Evolutionary conservation across 2,329 filamentous ascomycete genomes (phyloP).

Genomic region (Exutisphaerella laricina): DNA sequence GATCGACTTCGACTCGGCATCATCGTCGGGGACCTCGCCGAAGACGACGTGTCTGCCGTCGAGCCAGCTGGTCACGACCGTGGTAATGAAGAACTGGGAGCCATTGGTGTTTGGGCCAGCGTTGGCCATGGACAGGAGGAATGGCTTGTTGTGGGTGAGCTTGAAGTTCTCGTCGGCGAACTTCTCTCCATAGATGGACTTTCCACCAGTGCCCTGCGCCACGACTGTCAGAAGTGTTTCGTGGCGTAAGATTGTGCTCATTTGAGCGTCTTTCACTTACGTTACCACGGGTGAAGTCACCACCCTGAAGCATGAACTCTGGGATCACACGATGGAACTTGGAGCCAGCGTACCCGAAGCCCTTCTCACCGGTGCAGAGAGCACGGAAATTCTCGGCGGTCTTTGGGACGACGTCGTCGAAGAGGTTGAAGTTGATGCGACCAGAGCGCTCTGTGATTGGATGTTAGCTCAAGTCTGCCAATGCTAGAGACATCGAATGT

Average conservation of each 20-base stretch:
- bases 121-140: conserved; percentile 97
- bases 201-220: conserved; percentile 80
- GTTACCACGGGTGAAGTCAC: conserved; percentile 93
- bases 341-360: conserved; percentile 72
- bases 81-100: conserved; percentile 70
- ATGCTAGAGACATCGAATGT: too few relatives aligned
- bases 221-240: too few relatives aligned
- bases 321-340: conserved; percentile 97
- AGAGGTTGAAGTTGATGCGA: conserved; percentile 86
- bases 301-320: conserved; percentile 97
- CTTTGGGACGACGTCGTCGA: conserved; percentile 78
- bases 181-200: conserved; percentile 96
- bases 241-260: too few relatives aligned
- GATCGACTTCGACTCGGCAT: conserved; percentile 48
- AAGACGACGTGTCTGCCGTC: conserved; percentile 81
- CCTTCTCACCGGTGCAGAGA: conserved; percentile 94
- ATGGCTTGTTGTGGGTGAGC: conserved; percentile 83
- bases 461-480: conserved; percentile 21
- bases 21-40: conserved; percentile 60
- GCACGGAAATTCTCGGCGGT: conserved; percentile 95
- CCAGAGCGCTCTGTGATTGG: conserved; percentile 58
- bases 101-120: conserved; percentile 92
- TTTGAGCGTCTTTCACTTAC: conserved; percentile 59
- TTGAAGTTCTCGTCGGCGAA: conserved; percentile 97
- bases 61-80: conserved; percentile 62